These are phyloP conservation scores for Bassia scoparia DNA, from an alignment of 148 eudicot genomes.

Conservation along the genomic window DNA sequence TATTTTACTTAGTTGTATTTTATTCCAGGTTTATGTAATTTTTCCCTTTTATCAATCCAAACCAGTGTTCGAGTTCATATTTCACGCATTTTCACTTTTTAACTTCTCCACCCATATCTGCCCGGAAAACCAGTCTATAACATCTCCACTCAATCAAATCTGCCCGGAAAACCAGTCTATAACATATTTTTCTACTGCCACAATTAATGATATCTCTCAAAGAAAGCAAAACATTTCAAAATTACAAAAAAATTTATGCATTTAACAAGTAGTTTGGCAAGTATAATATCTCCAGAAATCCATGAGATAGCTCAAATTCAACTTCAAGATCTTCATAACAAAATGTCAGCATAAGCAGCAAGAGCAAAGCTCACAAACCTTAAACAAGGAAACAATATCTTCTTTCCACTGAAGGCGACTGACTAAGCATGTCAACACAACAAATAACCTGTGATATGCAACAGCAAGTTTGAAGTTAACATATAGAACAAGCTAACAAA, in stretches of 20 bases:
- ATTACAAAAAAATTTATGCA: neutral
- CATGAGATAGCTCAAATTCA: neutral
- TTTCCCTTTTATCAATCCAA: too few species aligned
- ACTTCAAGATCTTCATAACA: neutral
- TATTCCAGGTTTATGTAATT: too few species aligned
- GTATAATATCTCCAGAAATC: neutral
- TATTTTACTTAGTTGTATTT: too few species aligned
- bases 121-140: too few species aligned
- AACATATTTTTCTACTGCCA: neutral
- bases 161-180: too few species aligned
- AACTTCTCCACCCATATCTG: too few species aligned
- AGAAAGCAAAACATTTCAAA: neutral
- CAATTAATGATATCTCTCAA: neutral
- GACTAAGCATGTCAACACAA: slow-evolving; percentile 44
- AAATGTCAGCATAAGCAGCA: too few species aligned
- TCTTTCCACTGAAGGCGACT: slow-evolving; percentile 49
- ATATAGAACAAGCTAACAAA: neutral
- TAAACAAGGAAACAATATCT: slow-evolving; percentile 41
- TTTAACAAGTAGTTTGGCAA: neutral
- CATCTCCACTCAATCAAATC: too few species aligned
- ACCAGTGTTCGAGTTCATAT: too few species aligned
- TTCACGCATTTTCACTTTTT: too few species aligned
- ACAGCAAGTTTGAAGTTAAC: neutral
- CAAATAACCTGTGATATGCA: slow-evolving; percentile 46
- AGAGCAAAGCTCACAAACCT: slow-evolving; percentile 39